Evolutionary conservation across 257 asterid species (phyloP).

Genomic region (Petunia axillaris): DNA sequence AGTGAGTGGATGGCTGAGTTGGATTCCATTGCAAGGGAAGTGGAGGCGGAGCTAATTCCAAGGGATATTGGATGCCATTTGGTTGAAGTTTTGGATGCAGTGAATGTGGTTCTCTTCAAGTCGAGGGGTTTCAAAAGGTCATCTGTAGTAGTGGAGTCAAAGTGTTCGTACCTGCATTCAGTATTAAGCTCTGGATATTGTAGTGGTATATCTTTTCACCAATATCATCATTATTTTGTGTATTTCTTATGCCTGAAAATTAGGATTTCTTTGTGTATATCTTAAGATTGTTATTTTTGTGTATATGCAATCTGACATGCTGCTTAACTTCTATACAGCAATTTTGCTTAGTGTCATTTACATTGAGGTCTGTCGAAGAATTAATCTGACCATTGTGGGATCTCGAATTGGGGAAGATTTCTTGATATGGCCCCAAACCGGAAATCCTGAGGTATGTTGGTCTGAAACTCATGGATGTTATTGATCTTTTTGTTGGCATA

Average conservation of each 20-base stretch:
- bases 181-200: conserved; percentile 73
- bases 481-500: not conserved
- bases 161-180: conserved; percentile 83
- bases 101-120: conserved; percentile 74
- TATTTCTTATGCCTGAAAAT: not conserved
- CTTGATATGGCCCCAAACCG: conserved; percentile 92
- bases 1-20: conserved; percentile 78
- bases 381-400: conserved; percentile 84
- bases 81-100: conserved; percentile 84
- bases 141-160: conserved; percentile 65
- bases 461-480: not conserved
- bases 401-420: conserved; percentile 98
- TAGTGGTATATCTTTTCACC: conserved; percentile 58
- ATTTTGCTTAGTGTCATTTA: conserved; percentile 90
- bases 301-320: conserved; percentile 26
- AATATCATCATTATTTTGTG: not conserved
- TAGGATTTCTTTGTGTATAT: not conserved
- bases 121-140: conserved; percentile 81
- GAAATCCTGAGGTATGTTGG: conserved; percentile 80
- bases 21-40: conserved; percentile 81
- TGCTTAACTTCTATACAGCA: conserved; percentile 52
- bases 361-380: conserved; percentile 93
- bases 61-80: conserved; percentile 84
- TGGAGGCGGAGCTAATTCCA: conserved; percentile 79
- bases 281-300: not conserved